Base-by-base conservation (phyloP, 805 yeast species). In the Cyberlindnera japonica region DNA sequence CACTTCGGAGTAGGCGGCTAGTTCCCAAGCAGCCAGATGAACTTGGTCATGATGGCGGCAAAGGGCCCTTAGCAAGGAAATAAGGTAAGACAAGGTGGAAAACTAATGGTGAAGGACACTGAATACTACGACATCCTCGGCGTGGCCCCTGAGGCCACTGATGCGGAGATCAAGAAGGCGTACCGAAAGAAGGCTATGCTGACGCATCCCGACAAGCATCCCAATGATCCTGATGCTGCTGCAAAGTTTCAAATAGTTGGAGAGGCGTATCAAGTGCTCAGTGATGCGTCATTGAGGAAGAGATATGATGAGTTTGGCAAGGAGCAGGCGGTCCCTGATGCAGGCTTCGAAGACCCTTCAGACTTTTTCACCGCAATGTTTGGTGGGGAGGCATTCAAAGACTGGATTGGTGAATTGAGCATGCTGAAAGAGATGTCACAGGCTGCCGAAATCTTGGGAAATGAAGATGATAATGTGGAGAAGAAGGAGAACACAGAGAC, bases 201-300 rank as follows among this genome's bases (percentile, higher is more conserved):
- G 43, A 84, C 86, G 37, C 99, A 91, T 62, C 99, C 99, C 1
- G 99, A 93, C 62, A 93, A 93, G 68, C 88, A 91, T 57, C 96
- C 95, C n/a, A 81, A 84, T 55, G 95, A 93, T 59, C 95, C 93
- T 29, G 75, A 77, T 11, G 99, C 99, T 13, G 88, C 91, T 12
- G 77, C 75, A 37, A 81, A 83, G 54, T 93, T 93, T 64, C 96
- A 93, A 63, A 85, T 76, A 42, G 69, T 74, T 18, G 72, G 77
- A 40, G 71, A 69, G 47, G 91, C 91, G 0, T 85, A 83, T 53
- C 89, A 84, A 50, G 86, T 93, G 0, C 66, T 93, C 45, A 83
- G 83, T 54, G 93, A 93, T 59, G 68, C 75, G 1, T 75, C 72
- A 8, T 64, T 83, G 38, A 75, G 97, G 45, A 68, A 71, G 18